Evolutionary conservation across 2,329 filamentous ascomycete species (phyloP).

Genomic region (Tolypocladium paradoxum): DNA sequence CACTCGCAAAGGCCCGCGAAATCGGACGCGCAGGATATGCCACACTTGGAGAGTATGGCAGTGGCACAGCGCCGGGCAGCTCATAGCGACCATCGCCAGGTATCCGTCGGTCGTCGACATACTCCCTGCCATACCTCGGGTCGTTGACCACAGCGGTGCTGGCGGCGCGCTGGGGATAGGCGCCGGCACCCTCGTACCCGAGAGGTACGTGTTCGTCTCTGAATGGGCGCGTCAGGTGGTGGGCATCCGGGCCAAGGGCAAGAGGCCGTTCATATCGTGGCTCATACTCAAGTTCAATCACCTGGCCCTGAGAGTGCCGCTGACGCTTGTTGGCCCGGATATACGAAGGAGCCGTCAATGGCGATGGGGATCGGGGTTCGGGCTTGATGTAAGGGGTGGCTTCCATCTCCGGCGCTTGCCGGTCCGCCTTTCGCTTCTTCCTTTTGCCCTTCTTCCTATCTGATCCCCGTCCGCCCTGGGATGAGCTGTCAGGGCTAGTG

Average conservation of each 20-base stretch:
- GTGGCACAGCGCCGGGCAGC: slow-evolving; percentile 24
- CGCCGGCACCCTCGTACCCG: slow-evolving; percentile 20
- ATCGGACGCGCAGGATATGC: slow-evolving; percentile 26
- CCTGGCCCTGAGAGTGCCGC: slow-evolving; percentile 33
- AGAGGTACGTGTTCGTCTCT: slow-evolving; percentile 20
- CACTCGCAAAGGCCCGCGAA: slow-evolving; percentile 31
- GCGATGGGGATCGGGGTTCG: slow-evolving; percentile 55
- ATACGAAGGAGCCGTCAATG: slow-evolving; percentile 40
- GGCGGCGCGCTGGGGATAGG: slow-evolving; percentile 13
- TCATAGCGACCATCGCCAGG: slow-evolving; percentile 19
- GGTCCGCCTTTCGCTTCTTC: slow-evolving; percentile 43
- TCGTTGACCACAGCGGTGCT: slow-evolving; percentile 15
- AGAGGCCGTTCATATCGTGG: slow-evolving; percentile 30
- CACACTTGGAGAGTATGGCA: slow-evolving; percentile 26
- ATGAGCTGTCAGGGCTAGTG: slow-evolving; percentile 51
- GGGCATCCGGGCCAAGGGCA: slow-evolving; percentile 23
- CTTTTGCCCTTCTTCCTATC: slow-evolving; percentile 41
- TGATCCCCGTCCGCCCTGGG: slow-evolving; percentile 35
- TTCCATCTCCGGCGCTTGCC: slow-evolving; percentile 34
- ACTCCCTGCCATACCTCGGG: slow-evolving; percentile 21
- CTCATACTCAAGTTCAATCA: slow-evolving; percentile 21
- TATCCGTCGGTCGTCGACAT: slow-evolving; percentile 19
- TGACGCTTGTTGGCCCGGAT: slow-evolving; percentile 46
- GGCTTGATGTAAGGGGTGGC: slow-evolving; percentile 48
- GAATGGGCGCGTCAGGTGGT: slow-evolving; percentile 17